Percentiles rank a stretch among this genome's conserved stretches.
Conservation (phyloP, 305 asterid genomes). For the Fraxinus sp. region DNA sequence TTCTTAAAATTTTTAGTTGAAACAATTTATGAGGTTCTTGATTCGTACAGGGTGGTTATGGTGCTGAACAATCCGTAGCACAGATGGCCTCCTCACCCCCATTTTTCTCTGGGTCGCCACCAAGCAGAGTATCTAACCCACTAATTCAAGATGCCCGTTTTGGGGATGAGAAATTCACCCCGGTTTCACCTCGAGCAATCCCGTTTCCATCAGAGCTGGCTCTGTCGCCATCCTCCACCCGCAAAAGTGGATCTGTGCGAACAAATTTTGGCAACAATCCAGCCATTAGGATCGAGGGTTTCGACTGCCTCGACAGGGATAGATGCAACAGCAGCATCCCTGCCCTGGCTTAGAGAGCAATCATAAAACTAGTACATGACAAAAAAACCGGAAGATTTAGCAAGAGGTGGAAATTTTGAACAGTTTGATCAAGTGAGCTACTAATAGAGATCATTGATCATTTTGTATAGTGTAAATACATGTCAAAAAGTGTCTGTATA, state of each 20-base stretch:
- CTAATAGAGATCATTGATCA: constrained; percentile 34
- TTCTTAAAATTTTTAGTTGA: not conserved
- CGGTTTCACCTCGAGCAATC: constrained; percentile 59
- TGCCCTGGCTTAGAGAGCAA: constrained; percentile 61
- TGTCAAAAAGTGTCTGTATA: constrained; percentile 40
- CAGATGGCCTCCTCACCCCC: constrained; percentile 94
- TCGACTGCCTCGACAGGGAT: constrained; percentile 94
- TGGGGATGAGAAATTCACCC: constrained; percentile 59
- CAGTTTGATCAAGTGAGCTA: constrained; percentile 44
- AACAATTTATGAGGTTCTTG: not conserved
- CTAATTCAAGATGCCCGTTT: constrained; percentile 86
- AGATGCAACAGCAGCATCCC: constrained; percentile 94
- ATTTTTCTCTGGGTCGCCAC: constrained; percentile 97
- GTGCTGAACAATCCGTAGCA: constrained; percentile 45
- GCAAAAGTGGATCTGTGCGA: constrained; percentile 74
- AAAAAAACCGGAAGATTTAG: constrained; percentile 22
- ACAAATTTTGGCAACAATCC: constrained; percentile 89
- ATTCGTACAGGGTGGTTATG: constrained; percentile 53
- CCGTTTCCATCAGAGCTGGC: constrained; percentile 51
- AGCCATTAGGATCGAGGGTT: constrained; percentile 88
- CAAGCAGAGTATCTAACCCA: constrained; percentile 99
- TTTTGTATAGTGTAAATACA: constrained; percentile 28
- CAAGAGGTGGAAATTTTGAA: constrained; percentile 24
- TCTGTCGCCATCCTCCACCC: constrained; percentile 59
- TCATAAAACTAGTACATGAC: constrained; percentile 23